Evolutionary conservation across 495 filamentous ascomycete genomes (phyloP).

Genomic region (Aspergillus bridgeri): DNA sequence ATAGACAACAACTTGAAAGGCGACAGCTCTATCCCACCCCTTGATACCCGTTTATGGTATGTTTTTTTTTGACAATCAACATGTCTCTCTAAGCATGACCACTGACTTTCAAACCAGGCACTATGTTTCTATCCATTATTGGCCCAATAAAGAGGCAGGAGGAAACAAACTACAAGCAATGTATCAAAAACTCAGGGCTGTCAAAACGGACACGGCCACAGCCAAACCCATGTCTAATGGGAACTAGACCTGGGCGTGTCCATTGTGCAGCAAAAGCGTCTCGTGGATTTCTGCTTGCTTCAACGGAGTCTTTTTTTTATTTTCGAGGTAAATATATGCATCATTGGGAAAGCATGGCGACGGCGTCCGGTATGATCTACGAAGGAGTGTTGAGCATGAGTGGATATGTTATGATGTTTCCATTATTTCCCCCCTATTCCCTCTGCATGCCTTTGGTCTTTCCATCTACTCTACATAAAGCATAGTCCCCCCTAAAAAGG

Average conservation of each 20-base stretch:
- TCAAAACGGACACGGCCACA: constrained; percentile 23
- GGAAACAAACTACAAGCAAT: constrained; percentile 45
- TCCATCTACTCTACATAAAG: constrained; percentile 5
- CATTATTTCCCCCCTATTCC: no score
- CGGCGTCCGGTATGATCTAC: constrained; percentile 26
- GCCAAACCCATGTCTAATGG: constrained; percentile 29
- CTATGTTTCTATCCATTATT: constrained; percentile 45
- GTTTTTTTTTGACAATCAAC: constrained; percentile 5
- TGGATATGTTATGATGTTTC: constrained; percentile 17
- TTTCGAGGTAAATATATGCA: constrained; percentile 26
- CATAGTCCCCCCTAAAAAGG: constrained; percentile 7
- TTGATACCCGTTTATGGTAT: constrained; percentile 49
- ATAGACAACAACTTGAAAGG: constrained; percentile 37
- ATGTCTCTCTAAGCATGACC: not conserved
- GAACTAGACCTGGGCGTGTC: constrained; percentile 9
- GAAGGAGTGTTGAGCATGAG: constrained; percentile 18
- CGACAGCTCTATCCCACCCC: constrained; percentile 32
- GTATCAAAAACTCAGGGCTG: constrained; percentile 45
- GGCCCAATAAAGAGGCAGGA: constrained; percentile 49
- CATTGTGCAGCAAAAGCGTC: constrained; percentile 11
- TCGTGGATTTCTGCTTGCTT: constrained; percentile 10
- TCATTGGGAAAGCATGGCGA: constrained; percentile 35
- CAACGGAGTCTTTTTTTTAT: constrained; percentile 17
- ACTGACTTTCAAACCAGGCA: constrained; percentile 31
- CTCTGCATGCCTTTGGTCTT: constrained; percentile 23